These are phyloP conservation scores for Crinitomyces ghanaensis DNA, from an alignment of 805 yeast genomes.

Conservation along the genomic window DNA sequence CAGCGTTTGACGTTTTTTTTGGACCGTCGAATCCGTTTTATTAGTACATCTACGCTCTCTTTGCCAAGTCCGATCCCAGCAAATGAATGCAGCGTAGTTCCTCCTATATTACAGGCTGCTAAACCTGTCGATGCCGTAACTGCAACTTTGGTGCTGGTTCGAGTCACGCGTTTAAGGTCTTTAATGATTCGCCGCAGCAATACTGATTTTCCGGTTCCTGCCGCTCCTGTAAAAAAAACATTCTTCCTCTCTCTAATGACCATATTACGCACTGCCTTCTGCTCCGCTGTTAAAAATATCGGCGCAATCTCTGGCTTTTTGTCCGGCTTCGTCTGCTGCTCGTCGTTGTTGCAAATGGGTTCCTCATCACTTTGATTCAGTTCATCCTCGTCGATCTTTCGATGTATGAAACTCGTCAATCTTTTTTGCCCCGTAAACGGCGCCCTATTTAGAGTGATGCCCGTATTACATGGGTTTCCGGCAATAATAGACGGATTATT, in stretches of 20 bases:
- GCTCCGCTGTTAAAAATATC: slow-evolving; percentile 34
- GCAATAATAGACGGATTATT: too few species aligned
- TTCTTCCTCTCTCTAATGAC: slow-evolving; percentile 49
- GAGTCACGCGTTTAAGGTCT: slow-evolving; percentile 33
- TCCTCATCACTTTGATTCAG: too few species aligned
- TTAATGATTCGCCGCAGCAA: slow-evolving; percentile 59
- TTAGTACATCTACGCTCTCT: slow-evolving; percentile 36
- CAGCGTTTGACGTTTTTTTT: slow-evolving; percentile 41
- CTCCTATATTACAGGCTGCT: slow-evolving; percentile 92
- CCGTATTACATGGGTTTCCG: too few species aligned
- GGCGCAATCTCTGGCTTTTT: slow-evolving; percentile 9
- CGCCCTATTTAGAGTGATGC: too few species aligned
- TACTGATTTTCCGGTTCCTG: slow-evolving; percentile 96
- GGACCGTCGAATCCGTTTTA: slow-evolving; percentile 38
- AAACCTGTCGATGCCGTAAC: slow-evolving; percentile 94
- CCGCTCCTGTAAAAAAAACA: slow-evolving; percentile 91
- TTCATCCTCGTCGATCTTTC: too few species aligned
- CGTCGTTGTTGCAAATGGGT: too few species aligned
- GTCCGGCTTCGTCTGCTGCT: slow-evolving; percentile 3
- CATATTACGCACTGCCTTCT: slow-evolving; percentile 45
- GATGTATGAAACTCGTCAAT: too few species aligned
- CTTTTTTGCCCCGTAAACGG: not conserved
- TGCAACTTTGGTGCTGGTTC: slow-evolving; percentile 44
- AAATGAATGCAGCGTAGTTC: slow-evolving; percentile 75
- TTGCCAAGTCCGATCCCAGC: slow-evolving; percentile 77